These are phyloP conservation scores for Salix udensis DNA, from an alignment of 345 rosid species.

Conservation along the genomic window DNA sequence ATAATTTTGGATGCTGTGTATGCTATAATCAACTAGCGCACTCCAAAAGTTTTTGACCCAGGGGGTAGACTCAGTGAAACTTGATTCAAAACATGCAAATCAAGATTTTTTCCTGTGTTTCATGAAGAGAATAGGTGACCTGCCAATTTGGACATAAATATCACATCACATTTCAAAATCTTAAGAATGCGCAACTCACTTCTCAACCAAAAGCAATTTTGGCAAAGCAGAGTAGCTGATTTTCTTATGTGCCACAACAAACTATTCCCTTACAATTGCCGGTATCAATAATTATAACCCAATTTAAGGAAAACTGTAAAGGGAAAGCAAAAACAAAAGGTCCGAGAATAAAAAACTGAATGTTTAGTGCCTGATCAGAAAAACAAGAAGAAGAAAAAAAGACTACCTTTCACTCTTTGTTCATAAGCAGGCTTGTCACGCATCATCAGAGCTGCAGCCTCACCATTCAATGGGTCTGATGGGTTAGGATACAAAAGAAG, in stretches of 20 bases:
- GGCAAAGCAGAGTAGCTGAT: background rate
- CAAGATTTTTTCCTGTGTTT: background rate
- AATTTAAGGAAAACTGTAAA: background rate
- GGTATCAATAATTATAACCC: background rate
- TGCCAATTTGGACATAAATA: background rate
- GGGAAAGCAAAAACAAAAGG: background rate
- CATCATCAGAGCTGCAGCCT: constrained; percentile 72
- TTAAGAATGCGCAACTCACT: background rate
- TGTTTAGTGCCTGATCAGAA: background rate
- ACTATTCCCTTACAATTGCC: background rate
- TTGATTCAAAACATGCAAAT: background rate
- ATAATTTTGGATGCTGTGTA: background rate
- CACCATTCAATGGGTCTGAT: constrained; percentile 94
- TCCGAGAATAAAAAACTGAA: background rate
- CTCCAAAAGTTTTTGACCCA: background rate
- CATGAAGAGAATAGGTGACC: background rate
- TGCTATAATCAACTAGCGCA: background rate
- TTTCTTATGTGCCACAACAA: background rate
- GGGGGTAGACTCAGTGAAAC: background rate
- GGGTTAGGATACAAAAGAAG: constrained; percentile 96
- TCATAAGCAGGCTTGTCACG: constrained; percentile 56
- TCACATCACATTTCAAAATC: background rate
- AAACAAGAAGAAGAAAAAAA: background rate
- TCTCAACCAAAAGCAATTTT: background rate
- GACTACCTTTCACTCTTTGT: constrained; percentile 51